Evolutionary conservation across 352 stramenopile species (phyloP).

Genomic region (Globisporangium emineosum): DNA sequence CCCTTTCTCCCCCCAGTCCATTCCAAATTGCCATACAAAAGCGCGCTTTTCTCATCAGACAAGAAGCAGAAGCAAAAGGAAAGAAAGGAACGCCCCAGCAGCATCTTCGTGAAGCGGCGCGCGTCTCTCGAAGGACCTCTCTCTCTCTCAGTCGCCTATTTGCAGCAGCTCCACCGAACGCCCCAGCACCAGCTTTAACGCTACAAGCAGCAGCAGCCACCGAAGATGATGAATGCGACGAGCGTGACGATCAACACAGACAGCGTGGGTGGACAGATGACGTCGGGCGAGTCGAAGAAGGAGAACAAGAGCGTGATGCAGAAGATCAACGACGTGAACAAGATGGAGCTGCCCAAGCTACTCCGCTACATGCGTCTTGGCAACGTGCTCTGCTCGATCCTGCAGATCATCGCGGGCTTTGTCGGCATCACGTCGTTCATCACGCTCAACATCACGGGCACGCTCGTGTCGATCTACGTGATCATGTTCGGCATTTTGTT

Average conservation of each 20-base stretch:
- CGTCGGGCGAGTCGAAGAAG: constrained; percentile 49
- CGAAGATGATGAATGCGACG: constrained; percentile 70
- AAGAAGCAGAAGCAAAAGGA: not conserved
- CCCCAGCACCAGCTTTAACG: not conserved
- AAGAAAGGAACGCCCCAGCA: not conserved
- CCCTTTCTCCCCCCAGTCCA: not conserved
- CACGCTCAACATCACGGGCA: constrained; percentile 88
- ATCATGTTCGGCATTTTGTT: constrained; percentile 88
- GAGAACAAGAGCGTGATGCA: constrained; percentile 74
- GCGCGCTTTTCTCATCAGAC: not conserved
- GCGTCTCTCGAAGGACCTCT: not conserved
- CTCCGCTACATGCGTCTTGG: constrained; percentile 83
- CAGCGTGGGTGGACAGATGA: constrained; percentile 56
- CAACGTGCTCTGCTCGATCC: constrained; percentile 80
- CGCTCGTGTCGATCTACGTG: constrained; percentile 86
- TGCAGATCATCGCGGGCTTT: constrained; percentile 80
- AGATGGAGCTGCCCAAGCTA: constrained; percentile 88
- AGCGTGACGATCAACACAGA: constrained; percentile 80
- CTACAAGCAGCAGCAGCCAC: not conserved
- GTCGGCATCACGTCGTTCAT: constrained; percentile 85
- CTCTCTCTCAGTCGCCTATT: constrained; percentile 8
- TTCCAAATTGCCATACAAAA: not conserved
- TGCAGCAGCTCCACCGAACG: constrained; percentile 6
- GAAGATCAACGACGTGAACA: constrained; percentile 87
- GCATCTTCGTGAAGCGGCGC: constrained; percentile 4